A percentile compares a stretch with the other conserved stretches of the same genome.
Conservation (phyloP, 169 alveolate genomes). For the Amoebophrya sp. region DNA sequence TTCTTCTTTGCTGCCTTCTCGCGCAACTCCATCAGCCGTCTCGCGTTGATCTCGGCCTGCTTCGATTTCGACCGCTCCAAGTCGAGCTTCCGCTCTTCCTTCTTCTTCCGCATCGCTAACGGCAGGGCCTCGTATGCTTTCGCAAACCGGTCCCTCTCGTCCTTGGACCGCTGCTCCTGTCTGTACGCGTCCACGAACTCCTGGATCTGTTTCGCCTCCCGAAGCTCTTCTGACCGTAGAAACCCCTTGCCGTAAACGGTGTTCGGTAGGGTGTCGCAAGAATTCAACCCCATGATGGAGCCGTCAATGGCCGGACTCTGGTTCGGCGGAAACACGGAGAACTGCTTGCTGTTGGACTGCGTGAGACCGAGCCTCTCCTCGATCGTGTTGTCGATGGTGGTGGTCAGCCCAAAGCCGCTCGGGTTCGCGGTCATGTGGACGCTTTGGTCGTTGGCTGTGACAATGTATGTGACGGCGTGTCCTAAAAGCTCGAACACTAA, state of each 20-base stretch:
- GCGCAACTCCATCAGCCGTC: not conserved
- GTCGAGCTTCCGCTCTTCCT: not conserved
- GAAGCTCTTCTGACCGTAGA: not conserved
- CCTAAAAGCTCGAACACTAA: no score
- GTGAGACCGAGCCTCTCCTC: no score
- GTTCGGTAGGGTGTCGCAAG: not conserved
- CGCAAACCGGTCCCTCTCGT: not conserved
- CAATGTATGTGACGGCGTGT: no score
- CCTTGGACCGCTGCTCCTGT: not conserved
- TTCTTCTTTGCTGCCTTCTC: not conserved
- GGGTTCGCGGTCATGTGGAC: no score
- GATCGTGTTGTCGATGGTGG: no score
- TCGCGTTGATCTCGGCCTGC: not conserved
- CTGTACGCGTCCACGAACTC: not conserved
- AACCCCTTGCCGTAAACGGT: not conserved
- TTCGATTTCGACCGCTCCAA: not conserved
- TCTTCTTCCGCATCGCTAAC: not conserved
- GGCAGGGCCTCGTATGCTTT: not conserved
- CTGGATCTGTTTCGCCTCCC: not conserved
- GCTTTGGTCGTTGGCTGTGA: no score
- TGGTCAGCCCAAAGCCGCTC: no score
- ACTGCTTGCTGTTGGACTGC: no score
- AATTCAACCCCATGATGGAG: no score
- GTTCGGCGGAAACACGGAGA: no score
- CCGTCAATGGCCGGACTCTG: no score